A percentile compares a stretch with the other conserved stretches of the same genome.
phyloP scores from a whole-genome alignment of 176 grass and related monocot genomes.

The Areca catechu region DNA sequence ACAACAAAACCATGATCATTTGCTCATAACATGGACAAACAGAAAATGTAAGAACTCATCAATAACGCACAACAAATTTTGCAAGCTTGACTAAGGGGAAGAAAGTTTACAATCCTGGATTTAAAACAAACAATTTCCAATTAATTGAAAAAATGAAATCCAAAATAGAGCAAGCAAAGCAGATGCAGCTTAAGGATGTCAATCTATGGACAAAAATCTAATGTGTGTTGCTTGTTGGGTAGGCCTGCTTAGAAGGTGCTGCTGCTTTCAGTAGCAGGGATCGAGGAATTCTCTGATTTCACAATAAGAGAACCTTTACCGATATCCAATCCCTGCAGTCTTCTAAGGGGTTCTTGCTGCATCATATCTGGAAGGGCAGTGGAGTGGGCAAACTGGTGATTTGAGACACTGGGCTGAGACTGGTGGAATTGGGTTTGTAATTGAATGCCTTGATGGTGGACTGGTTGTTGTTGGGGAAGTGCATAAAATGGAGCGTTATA shows the following conservation, averaged over 20 bases:
- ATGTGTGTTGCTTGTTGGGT: slow-evolving; percentile 21
- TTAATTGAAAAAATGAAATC: slow-evolving; percentile 59
- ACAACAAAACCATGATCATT: slow-evolving; percentile 25
- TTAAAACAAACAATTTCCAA: slow-evolving; percentile 37
- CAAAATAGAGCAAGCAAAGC: slow-evolving; percentile 45
- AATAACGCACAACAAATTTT: background rate
- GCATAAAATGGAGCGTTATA: slow-evolving; percentile 63
- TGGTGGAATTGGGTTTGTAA: slow-evolving; percentile 45
- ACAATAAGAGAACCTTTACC: slow-evolving; percentile 59
- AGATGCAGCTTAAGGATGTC: slow-evolving; percentile 38
- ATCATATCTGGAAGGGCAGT: slow-evolving; percentile 60
- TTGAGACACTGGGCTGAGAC: slow-evolving; percentile 42
- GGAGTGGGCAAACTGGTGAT: slow-evolving; percentile 41
- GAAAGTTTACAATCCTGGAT: slow-evolving; percentile 15
- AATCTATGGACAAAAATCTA: slow-evolving; percentile 74
- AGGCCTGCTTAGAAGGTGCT: slow-evolving; percentile 68
- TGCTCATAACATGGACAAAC: slow-evolving; percentile 43
- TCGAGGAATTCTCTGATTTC: slow-evolving; percentile 77
- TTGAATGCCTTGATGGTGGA: slow-evolving; percentile 39
- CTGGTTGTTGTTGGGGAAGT: slow-evolving; percentile 41
- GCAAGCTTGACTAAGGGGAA: slow-evolving; percentile 27
- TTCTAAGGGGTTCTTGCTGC: slow-evolving; percentile 62
- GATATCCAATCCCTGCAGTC: slow-evolving; percentile 76
- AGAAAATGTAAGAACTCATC: background rate
- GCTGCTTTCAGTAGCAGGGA: slow-evolving; percentile 75